A percentile compares a stretch with the other conserved stretches of the same genome.
phyloP scores from a whole-genome alignment of 1,284 basidiomycete species.

The Malassezia cuniculi region DNA sequence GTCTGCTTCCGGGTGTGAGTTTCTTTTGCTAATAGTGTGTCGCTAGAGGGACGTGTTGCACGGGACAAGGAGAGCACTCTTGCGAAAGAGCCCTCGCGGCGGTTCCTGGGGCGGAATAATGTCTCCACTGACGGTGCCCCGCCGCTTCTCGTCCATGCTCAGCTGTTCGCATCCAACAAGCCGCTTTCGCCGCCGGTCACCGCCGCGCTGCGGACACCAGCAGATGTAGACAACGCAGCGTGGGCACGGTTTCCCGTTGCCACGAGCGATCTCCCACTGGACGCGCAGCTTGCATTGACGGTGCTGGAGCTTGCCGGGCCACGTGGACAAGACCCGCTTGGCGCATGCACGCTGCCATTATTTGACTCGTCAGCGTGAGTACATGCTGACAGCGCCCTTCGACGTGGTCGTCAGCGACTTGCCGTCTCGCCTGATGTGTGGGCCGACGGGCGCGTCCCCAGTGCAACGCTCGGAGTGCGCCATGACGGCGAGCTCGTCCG shows the following conservation, averaged over 20 bases:
- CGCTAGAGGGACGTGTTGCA: slow-evolving; percentile 27
- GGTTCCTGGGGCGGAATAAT: background rate
- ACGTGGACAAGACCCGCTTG: slow-evolving; percentile 56
- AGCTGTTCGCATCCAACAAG: slow-evolving; percentile 82
- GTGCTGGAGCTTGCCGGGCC: slow-evolving; percentile 71
- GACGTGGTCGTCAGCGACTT: slow-evolving; percentile 62
- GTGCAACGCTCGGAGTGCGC: slow-evolving; percentile 54
- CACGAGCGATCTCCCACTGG: slow-evolving; percentile 77
- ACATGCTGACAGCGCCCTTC: slow-evolving; percentile 56
- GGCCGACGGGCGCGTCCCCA: slow-evolving; percentile 70
- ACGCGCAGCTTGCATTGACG: slow-evolving; percentile 78
- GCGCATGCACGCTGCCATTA: slow-evolving; percentile 74
- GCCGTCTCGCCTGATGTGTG: slow-evolving; percentile 67
- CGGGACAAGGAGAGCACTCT: slow-evolving; percentile 18
- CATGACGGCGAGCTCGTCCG: slow-evolving; percentile 76
- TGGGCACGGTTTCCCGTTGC: slow-evolving; percentile 78
- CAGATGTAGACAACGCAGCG: too few species aligned
- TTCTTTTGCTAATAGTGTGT: slow-evolving; percentile 4
- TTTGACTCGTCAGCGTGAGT: slow-evolving; percentile 79
- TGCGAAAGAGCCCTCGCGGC: background rate
- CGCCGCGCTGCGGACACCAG: slow-evolving; percentile 2
- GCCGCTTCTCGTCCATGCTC: slow-evolving; percentile 81
- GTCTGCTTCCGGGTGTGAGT: slow-evolving; percentile 24
- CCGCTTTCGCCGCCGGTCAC: slow-evolving; percentile 63
- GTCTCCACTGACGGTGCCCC: slow-evolving; percentile 52